Base-by-base conservation (phyloP, 2,329 filamentous ascomycete species). In the Alternaria sp. region DNA sequence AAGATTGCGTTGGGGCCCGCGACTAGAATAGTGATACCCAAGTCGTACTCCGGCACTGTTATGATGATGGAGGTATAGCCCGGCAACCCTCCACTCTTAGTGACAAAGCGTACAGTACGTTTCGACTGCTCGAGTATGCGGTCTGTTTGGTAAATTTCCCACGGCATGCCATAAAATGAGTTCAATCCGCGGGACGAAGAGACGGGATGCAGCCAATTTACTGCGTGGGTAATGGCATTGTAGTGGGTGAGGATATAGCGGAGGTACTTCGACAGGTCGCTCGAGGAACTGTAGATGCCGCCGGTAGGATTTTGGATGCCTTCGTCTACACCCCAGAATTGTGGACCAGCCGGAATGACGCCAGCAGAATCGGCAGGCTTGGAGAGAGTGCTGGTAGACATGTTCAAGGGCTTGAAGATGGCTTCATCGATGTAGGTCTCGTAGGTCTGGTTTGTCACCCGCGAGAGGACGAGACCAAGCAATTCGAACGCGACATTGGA, bases 131-230 rank as follows among this genome's bases (percentile, higher is more conserved):
- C 54, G 1, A 84, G 71, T 15, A 83, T 76, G 6, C 73, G 73
- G 43, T 81, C 77, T 2, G 79, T 82, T 0, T 82, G 79, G 45
- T 81, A 81, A 0, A 83, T 84, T 67, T 85, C 83, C 80, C 82
- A 85, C 0, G 83, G 83, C 73, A 82, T 81, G 4, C 83, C 83
- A 59, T 84, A 84, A 60, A 81, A 83, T 0, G 73, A 78, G 25
- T 79, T 65, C 14, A 80, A 55, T 0, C 80, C 80, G 2, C 71
- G 73, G 0, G 75, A 65, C 43, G 76, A 80, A 4, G 80, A 82
- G 1, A 73, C 77, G 0, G 82, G 82, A 44, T 81, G 64, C 11
- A 83, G 64, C 83, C 83, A 85, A 59, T 84, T 84, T 8, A 82
- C 46, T 0, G 80, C 78, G 4, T 74, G 78, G 0, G 78, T 80